Evolutionary conservation across 331 rosid genomes (phyloP).

Genomic region (Cydonia oblonga): DNA sequence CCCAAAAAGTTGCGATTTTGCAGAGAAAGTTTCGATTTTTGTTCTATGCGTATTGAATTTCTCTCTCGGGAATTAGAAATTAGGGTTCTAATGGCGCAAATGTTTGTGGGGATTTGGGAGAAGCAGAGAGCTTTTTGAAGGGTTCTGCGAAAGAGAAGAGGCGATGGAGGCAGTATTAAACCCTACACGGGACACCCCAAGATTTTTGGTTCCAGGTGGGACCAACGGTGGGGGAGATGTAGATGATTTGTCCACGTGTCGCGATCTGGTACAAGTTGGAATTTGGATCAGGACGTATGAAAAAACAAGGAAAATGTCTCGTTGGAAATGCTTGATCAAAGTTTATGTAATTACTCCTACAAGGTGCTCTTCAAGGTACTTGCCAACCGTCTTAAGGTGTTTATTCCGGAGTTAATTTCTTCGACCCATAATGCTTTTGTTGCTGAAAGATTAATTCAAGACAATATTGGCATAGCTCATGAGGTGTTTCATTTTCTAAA

Average conservation of each 20-base stretch:
- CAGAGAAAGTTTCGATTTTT: neutral
- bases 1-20: neutral
- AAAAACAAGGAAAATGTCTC: neutral
- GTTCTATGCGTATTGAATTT: neutral
- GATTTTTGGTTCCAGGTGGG: slow-evolving; percentile 3
- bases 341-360: too few species aligned
- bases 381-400: too few species aligned
- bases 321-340: neutral
- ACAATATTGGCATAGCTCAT: too few species aligned
- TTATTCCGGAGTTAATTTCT: too few species aligned
- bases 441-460: too few species aligned
- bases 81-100: too few species aligned
- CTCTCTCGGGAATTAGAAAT: neutral
- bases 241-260: neutral
- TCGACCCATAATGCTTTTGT: too few species aligned
- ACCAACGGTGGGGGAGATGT: neutral
- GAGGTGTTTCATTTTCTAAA: too few species aligned
- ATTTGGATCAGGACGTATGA: neutral
- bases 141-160: slow-evolving; percentile 47
- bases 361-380: too few species aligned
- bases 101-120: neutral
- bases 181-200: slow-evolving; percentile 43
- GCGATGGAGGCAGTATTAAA: slow-evolving; percentile 35
- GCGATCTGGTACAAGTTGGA: neutral
- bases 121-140: slow-evolving; percentile 31